A percentile compares a stretch with the other conserved stretches of the same genome.
phyloP scores from a whole-genome alignment of 1,284 basidiomycete genomes.

The Afroboletus lepidellus region DNA sequence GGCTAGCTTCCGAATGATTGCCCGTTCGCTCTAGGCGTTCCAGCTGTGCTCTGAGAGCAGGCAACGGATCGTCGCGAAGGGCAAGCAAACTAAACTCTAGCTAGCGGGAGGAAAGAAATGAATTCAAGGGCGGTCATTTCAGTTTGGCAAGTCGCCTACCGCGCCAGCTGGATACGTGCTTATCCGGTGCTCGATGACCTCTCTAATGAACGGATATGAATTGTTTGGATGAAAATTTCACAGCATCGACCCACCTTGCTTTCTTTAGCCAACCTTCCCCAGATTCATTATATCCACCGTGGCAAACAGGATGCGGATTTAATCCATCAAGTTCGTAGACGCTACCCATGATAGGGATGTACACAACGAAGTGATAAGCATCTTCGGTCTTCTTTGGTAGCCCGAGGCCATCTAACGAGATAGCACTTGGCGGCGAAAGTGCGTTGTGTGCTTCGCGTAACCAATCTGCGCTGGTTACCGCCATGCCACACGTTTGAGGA shows the following conservation, averaged over 20 bases:
- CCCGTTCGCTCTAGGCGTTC: conserved; percentile 46
- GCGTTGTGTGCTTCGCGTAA: conserved; percentile 85
- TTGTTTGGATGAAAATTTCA: background rate
- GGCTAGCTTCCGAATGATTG: conserved; percentile 45
- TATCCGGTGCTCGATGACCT: conserved; percentile 83
- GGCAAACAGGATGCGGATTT: conserved; percentile 74
- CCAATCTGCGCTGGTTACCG: conserved; percentile 85
- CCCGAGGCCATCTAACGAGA: conserved; percentile 75
- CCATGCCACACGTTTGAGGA: conserved; percentile 80
- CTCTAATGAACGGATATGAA: conserved; percentile 42
- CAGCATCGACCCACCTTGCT: conserved; percentile 53
- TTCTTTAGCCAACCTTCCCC: conserved; percentile 80
- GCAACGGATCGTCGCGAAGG: conserved; percentile 77
- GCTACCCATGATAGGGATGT: conserved; percentile 77
- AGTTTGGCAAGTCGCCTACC: conserved; percentile 47
- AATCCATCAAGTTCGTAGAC: conserved; percentile 92
- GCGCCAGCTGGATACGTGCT: conserved; percentile 82
- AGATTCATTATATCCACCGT: conserved; percentile 63
- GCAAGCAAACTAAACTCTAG: conserved; percentile 91
- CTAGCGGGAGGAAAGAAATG: conserved; percentile 39
- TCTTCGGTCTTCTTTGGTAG: conserved; percentile 76
- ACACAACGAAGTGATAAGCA: conserved; percentile 92
- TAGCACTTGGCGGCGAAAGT: conserved; percentile 82
- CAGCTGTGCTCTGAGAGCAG: conserved; percentile 60
- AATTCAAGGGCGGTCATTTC: conserved; percentile 5